Evolutionary conservation across 495 filamentous ascomycete genomes (phyloP), one percentile per base, ranked within the genome.

Genomic region (Parachaetomium inaequale): DNA sequence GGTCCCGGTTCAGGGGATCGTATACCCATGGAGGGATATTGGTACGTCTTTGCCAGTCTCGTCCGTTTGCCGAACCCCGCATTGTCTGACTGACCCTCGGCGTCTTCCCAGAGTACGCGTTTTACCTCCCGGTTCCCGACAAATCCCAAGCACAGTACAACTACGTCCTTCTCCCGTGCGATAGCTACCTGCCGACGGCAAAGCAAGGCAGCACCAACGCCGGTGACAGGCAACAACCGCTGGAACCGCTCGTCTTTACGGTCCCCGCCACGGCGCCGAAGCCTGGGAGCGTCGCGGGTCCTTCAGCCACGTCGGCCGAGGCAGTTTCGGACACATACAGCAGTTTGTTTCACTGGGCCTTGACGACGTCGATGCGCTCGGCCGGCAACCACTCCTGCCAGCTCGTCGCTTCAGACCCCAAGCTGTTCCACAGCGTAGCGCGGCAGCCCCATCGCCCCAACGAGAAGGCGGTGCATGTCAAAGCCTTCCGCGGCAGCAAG

Each of bases 401-500:
- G 14, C 79, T 98, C 15, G 78, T 90, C 15, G 77, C 86, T 10
- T 88, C 92, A 3, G 82, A 88, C 66, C 83, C 87, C 31, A 79
- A 84, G 26, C 81, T 92, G 43, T 98, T 98, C 75, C 84, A 86
- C 61, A 91, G 88, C 64, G 86, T 85, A 5, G 80, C 87, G 34
- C 81, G 85, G 10, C 91, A 98, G 72, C 78, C 88, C n/a, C 90
- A 96, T 68, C 82, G 93, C 15, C 96, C 96, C 63, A 85, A 85
- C 28, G 94, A 97, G 72, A 90, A 88, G 68, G 92, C 91, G n/a
- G 93, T 89, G 65, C 90, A 96, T 71, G 86, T 96, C 21, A 96
- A 93, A 69, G 92, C 88, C 1, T 93, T 92, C 78, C 82, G 92
- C 43, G 94, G 94, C 1, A 93, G 86, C 66, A 98, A 98, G 82